Base-by-base conservation (phyloP, 805 yeast genomes). In the Myxozyma vanderwaltii region DNA sequence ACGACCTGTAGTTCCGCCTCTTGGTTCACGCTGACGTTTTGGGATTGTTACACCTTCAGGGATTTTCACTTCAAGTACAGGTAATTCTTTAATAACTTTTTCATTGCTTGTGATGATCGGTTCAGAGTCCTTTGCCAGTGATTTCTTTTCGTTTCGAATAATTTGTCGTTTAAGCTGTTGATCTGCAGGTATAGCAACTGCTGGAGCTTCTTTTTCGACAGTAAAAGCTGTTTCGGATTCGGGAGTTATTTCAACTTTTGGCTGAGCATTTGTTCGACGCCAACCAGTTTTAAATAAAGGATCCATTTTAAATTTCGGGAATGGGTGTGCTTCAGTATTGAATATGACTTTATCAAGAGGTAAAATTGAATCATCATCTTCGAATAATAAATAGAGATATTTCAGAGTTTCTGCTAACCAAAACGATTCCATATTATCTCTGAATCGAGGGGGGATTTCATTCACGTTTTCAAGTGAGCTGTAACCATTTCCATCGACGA, bases 291-390 rank as follows among this genome's bases (percentile, higher is more conserved):
- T 55, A 35, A 62, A 62, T 4, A 52, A 46, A 2, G 65, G 62
- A 3, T 33, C 58, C 51, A 54, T 41, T 26, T 47, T 38, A 38
- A 64, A 64, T n/a, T 47, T 49, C 17, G 97, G 97, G 74, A 91
- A 82, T 38, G 96, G 94, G 71, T 91, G 97, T 0, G 96, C 97
- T 70, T 91, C 97, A 1, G 97, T 90, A 75, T 89, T 91, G 78
- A 89, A 89, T 4, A 91, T 90, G 54, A 85, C 81, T 58, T 84
- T 75, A 48, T 82, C 82, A 66, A 91, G 75, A 31, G 91, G 90
- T 63, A 88, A 74, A 56, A 83, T 79, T 63, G 81, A 77, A 17
- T 79, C 78, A 66, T 83, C 84, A 59, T 84, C 88, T 64, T 88
- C 94, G 74, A 90, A 90, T 63, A 90, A 75, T 57, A 89, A 74